These are phyloP conservation scores for Magnusiomyces sp. DNA, from an alignment of 1,139 yeast species.

Conservation along the genomic window DNA sequence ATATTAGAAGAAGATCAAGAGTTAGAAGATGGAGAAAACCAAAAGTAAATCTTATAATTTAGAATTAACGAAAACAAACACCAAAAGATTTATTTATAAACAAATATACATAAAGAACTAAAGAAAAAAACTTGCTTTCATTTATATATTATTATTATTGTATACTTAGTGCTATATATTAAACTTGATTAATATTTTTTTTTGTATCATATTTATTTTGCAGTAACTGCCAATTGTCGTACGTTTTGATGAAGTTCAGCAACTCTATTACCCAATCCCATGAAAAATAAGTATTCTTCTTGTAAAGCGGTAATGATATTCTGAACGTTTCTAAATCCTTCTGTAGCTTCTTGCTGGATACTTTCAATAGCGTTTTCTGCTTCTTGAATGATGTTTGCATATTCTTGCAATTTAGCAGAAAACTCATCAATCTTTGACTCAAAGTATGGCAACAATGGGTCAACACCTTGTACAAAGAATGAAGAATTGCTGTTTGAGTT, in stretches of 20 bases:
- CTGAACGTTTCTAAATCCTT: slow-evolving; percentile 34
- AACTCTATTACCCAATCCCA: slow-evolving; percentile 83
- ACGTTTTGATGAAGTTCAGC: slow-evolving; percentile 83
- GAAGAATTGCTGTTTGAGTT: slow-evolving; percentile 9
- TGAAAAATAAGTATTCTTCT: slow-evolving; percentile 75
- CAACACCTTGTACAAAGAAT: slow-evolving; percentile 20
- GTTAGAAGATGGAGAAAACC: neutral
- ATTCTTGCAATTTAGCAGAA: slow-evolving; percentile 54
- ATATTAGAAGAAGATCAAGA: neutral
- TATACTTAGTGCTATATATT: neutral
- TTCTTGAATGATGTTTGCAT: slow-evolving; percentile 53
- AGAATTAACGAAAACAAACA: neutral
- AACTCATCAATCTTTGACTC: slow-evolving; percentile 44
- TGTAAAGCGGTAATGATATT: slow-evolving; percentile 58
- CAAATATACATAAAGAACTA: no score
- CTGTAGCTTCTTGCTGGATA: slow-evolving; percentile 49
- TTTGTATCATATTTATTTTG: neutral
- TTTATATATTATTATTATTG: no score
- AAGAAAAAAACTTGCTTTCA: no score
- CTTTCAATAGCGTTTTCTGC: slow-evolving; percentile 73
- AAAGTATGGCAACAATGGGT: slow-evolving; percentile 46
- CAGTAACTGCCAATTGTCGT: slow-evolving; percentile 31
- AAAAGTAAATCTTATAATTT: neutral
- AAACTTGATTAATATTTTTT: neutral
- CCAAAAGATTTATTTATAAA: neutral